Evolutionary conservation across 129 eudicot species (phyloP), one percentile per base, ranked within the genome.

Genomic region (Helianthus annuus): DNA sequence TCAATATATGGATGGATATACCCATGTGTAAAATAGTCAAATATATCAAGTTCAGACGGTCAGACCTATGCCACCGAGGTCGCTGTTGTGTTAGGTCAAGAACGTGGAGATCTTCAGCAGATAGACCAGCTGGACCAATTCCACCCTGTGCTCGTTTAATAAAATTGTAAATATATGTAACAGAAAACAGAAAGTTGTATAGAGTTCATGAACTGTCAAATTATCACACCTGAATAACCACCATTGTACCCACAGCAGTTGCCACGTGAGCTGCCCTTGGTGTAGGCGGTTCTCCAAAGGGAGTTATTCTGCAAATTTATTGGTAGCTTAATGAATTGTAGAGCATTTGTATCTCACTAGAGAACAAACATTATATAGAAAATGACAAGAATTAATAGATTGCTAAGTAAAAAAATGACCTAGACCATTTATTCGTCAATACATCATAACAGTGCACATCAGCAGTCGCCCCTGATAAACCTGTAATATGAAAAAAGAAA

Each of bases 191-290:
- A 61, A 68, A 69, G 32, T 13, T 40, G 36, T 15, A 45, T 10
- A 45, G 51, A 55, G 71, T 12, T 66, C 27, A 48, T 66, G 72
- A 48, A 52, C 61, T 49, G 27, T 17, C 55, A 6, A 29, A 71
- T 15, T 71, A 59, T 54, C 80, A 67, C 68, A 89, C 99, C 99
- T 94, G 99, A 65, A 94, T 90, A 76, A 94, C 99, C 74, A 94
- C 99, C 99, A 94, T 94, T 42, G 99, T 94, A 54, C 99, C 99
- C 64, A 94, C 99, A 68, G 97, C 99, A 70, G 99, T 94, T 71
- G 97, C 99, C 74, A 94, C 99, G 51, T 94, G 99, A 71, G 99
- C 99, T 29, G 99, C 99, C 89, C 99, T 88, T 77, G 99, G 97
- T 48, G 99, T 87, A 57, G 99, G 99, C 16, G 99, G 97, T 67